Evolutionary conservation across 768 basidiomycete genomes (phyloP), one percentile per base, ranked within the genome.

Genomic region (Grammothele lineata): DNA sequence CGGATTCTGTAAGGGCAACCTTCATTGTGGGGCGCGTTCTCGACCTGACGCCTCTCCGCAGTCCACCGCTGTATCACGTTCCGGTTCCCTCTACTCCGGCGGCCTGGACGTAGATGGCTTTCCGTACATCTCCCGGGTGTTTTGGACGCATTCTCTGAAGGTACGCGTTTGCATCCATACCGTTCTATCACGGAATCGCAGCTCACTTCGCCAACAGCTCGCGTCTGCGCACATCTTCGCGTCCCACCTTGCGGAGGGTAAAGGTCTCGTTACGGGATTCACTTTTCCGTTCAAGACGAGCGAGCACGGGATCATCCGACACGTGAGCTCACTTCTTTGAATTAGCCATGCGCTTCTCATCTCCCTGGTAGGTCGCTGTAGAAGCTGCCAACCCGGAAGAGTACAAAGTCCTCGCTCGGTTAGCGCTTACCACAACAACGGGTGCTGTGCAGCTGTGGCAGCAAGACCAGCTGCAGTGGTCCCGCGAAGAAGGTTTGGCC

Each of bases 381-480:
- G 78, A 84, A 41, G 65, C 72, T 4, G 70, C 67, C n/a, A 69
- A 71, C 46, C 64, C 70, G 1, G 57, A 65, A 24, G 63, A 63
- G 4, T 56, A 57, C 44, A 66, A 59, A 6, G 67, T 74, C 15
- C 51, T 70, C 8, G 58, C 73, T 1, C 70, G 75, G 15, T 47
- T 83, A 5, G 61, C 82, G 17, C 45, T 91, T 17, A 81, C 83
- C 1, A 87, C 87, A 0, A 77, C 78, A n/a, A 84, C 85, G 2
- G 91, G 90, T 9, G 72, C 87, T 4, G 57, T 93, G 22, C 86
- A 92, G 55, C 66, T 85, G 8, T 90, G 90, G 87, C 68, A 79
- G 38, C 73, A 77, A 19, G 70, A 78, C 23, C 59, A 70, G 27
- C 66, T 80, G 23, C 70, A 75, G 23, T 95, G 92, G 91, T 77